These are phyloP conservation scores for Quercus rubra DNA, from an alignment of 306 rosid genomes.

Conservation along the genomic window DNA sequence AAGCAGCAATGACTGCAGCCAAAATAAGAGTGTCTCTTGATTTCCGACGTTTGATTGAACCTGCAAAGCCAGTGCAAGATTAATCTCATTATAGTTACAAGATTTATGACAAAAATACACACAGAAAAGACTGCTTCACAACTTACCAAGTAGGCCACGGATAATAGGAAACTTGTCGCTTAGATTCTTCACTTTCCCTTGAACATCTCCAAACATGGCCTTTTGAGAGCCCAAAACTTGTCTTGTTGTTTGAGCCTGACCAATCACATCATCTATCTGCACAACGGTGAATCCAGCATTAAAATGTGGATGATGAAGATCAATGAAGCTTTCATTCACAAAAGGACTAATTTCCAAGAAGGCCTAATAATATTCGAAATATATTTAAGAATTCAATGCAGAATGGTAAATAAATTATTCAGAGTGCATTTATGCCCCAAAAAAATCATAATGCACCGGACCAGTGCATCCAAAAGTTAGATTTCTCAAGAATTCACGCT, in stretches of 20 bases:
- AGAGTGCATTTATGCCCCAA: not conserved
- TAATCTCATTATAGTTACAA: not conserved
- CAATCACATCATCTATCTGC: conserved; percentile 96
- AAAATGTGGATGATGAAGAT: not conserved
- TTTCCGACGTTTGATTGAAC: conserved; percentile 78
- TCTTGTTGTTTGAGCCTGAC: conserved; percentile 97
- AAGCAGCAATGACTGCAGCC: conserved; percentile 90
- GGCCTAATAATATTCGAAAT: not conserved
- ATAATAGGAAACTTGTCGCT: conserved; percentile 86
- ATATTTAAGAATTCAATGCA: not conserved
- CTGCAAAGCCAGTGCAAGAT: conserved; percentile 37
- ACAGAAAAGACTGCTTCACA: not conserved
- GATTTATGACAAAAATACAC: not conserved
- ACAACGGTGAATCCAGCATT: conserved; percentile 8
- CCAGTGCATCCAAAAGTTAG: too few relatives aligned
- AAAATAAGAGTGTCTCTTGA: conserved; percentile 92
- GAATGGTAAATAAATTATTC: not conserved
- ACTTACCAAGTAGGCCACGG: conserved; percentile 79
- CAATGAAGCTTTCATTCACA: not conserved
- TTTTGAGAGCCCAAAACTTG: conserved; percentile 85
- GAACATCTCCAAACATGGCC: conserved; percentile 85
- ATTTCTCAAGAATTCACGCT: not conserved
- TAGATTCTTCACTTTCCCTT: conserved; percentile 86
- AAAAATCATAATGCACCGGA: too few relatives aligned
- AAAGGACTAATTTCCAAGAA: not conserved